phyloP scores from a whole-genome alignment of 1,284 basidiomycete species.

The Cutaneotrichosporon spelunceum region DNA sequence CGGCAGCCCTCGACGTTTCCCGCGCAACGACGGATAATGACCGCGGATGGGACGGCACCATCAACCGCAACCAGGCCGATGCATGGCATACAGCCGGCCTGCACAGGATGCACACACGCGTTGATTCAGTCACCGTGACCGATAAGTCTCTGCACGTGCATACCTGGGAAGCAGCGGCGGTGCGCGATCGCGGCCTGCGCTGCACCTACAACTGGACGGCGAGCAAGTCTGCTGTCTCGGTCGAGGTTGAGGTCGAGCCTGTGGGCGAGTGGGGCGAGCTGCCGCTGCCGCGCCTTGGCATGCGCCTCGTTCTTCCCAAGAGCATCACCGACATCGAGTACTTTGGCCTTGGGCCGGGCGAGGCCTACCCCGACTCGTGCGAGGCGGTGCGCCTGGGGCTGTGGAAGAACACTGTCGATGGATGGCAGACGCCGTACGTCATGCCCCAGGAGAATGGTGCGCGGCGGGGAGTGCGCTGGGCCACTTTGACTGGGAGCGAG shows the following conservation, averaged over 20 bases:
- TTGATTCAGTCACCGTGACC: constrained; percentile 13
- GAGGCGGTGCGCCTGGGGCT: constrained; percentile 12
- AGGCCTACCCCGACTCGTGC: constrained; percentile 25
- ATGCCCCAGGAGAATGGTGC: constrained; percentile 29
- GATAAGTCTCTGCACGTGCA: constrained; percentile 13
- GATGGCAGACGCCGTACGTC: constrained; percentile 27
- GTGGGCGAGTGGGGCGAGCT: constrained; percentile 21
- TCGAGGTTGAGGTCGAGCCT: constrained; percentile 15
- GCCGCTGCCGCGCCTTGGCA: constrained; percentile 23
- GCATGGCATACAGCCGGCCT: constrained; percentile 19
- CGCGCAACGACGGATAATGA: constrained; percentile 33
- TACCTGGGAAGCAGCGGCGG: constrained; percentile 18
- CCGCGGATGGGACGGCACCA: background rate
- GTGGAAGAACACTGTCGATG: constrained; percentile 19
- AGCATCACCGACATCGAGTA: constrained; percentile 15
- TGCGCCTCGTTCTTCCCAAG: constrained; percentile 20
- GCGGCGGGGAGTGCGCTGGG: constrained; percentile 22
- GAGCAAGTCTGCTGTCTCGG: background rate
- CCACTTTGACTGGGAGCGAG: constrained; percentile 7
- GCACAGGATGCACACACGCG: constrained; percentile 20
- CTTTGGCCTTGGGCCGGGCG: constrained; percentile 25
- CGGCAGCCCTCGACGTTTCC: constrained; percentile 22
- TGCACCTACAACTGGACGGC: constrained; percentile 16
- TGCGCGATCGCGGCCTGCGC: constrained; percentile 12
- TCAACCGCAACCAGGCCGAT: background rate